A percentile compares a stretch with the other conserved stretches of the same genome.
Evolutionary conservation across 202 grass and related monocot genomes (phyloP).

Genomic region (Alloteropsis angusta): DNA sequence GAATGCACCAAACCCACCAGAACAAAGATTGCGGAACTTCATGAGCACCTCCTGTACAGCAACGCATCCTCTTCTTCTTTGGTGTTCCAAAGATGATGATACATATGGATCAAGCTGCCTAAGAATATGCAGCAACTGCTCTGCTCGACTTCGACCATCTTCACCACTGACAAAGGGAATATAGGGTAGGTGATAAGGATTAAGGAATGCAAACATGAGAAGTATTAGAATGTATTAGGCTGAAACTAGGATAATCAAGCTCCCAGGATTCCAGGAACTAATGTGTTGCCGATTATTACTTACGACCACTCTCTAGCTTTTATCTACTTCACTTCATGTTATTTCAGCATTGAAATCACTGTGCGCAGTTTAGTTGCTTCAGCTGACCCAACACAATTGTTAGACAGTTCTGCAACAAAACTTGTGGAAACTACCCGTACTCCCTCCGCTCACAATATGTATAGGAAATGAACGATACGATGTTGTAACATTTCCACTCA

Average conservation of each 20-base stretch:
- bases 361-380: not conserved
- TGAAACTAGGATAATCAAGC: not conserved
- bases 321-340: not conserved
- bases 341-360: not conserved
- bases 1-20: conserved; percentile 63
- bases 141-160: conserved; percentile 95
- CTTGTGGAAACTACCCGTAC: not conserved
- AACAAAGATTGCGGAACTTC: conserved; percentile 85
- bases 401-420: not conserved
- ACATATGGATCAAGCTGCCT: conserved; percentile 84
- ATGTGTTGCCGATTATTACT: not conserved
- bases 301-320: not conserved
- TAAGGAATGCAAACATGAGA: not conserved
- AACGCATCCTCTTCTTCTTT: conserved; percentile 88
- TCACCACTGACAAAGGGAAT: conserved; percentile 63
- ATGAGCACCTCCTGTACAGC: conserved; percentile 81
- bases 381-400: not conserved
- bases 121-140: conserved; percentile 93
- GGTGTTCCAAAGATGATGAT: conserved; percentile 76
- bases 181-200: not conserved
- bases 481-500: not conserved
- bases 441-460: not conserved
- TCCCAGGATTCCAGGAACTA: not conserved
- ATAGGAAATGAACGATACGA: not conserved
- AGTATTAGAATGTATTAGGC: not conserved